Evolutionary conservation across 371 early-diverging fungal genomes (phyloP), one percentile per base, ranked within the genome.

Genomic region (Syncephalastrum monosporum): DNA sequence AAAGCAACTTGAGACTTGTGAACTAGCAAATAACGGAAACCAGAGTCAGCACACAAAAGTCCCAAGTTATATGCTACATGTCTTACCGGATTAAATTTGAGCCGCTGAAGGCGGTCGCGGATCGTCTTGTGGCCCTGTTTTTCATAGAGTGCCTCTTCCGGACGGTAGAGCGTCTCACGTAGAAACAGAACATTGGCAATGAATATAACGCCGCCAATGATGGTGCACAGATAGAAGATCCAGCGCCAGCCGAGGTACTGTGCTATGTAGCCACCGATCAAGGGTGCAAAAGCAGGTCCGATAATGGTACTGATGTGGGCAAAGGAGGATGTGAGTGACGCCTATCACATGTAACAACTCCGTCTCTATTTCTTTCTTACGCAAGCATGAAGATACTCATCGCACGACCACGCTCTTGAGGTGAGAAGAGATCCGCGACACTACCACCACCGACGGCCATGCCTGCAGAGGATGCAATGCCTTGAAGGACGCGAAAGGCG

Each of bases 201-300:
- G 12, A 68, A 57, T 51, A 82, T 61, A 24, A 69, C 52, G 12
- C 77, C 82, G 25, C 84, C 82, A 52, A 80, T 57, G 25, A 81
- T 82, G 10, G 80, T 60, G 43, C 69, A 64, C 51, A 81, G 59
- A 58, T 82, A 82, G 52, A 82, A 82, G 41, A 77, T 76, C 81
- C 81, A 82, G 5, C 79, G 79, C 83, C 85, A 84, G 4, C 80
- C 81, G 3, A 75, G 53, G 43, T 66, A 74, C 56, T 82, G 71
- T 15, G 71, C 72, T 15, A 82, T 60, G 44, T 76, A 83, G 0
- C 85, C 85, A 19, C 85, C 85, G 12, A 82, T 63, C 33, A 82
- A 56, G 3, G 85, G 85, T 0, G 78, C 79, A 47, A 82, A 53
- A 19, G 78, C 71, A 16, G 85, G 84, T 0, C 85, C 84, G 13